phyloP scores from a whole-genome alignment of 805 yeast genomes.

The Isabelozyma pseudorhagii region DNA sequence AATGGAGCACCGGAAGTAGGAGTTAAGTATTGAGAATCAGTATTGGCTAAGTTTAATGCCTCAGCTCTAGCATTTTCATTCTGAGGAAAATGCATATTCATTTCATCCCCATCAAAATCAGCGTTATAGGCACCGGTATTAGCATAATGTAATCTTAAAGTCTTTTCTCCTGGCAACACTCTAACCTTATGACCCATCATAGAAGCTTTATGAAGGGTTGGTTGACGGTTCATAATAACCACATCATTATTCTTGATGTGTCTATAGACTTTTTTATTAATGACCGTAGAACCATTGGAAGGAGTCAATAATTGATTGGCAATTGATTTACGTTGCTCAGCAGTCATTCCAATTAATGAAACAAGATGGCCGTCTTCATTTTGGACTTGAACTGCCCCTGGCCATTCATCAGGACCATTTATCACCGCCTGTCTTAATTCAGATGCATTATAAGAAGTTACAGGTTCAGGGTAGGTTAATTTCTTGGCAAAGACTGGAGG shows the following conservation, averaged over 20 bases:
- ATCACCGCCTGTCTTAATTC: conserved; percentile 92
- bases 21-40: conserved; percentile 95
- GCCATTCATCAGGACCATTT: conserved; percentile 98
- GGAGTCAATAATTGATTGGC: conserved; percentile 96
- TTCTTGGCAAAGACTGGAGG: conserved; percentile 98
- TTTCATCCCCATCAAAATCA: conserved; percentile 99
- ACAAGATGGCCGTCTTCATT: conserved; percentile 89
- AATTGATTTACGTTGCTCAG: conserved; percentile 90
- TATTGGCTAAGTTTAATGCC: conserved; percentile 90
- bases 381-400: conserved; percentile 96
- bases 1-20: conserved; percentile 98
- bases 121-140: conserved; percentile 99
- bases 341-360: conserved; percentile 81
- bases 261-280: conserved; percentile 90
- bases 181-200: conserved; percentile 99
- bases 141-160: conserved; percentile 94
- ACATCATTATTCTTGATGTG: conserved; percentile 94
- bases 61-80: conserved; percentile 96
- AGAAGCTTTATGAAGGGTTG: conserved; percentile 97
- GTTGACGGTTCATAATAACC: conserved; percentile 98
- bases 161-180: conserved; percentile 96
- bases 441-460: conserved; percentile 84
- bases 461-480: conserved; percentile 97
- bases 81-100: conserved; percentile 99
- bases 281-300: conserved; percentile 53